phyloP scores from a whole-genome alignment of 73 alveolate genomes.

The Paramecium sexaurelia region DNA sequence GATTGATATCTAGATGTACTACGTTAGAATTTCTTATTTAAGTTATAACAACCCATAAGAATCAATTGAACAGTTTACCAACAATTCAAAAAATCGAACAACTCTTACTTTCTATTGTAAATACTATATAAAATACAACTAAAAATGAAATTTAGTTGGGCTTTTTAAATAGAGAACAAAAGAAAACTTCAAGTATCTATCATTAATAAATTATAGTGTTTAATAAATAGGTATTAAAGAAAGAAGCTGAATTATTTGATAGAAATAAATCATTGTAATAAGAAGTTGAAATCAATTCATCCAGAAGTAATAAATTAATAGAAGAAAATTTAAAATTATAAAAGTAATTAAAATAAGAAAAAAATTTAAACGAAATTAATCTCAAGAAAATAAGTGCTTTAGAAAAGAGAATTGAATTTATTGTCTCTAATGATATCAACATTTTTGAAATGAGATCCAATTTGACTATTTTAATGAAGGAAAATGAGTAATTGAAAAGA shows the following conservation, averaged over 20 bases:
- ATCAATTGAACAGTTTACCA: not conserved
- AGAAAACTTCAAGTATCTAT: not conserved
- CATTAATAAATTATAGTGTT: not conserved
- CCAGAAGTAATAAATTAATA: constrained; percentile 4
- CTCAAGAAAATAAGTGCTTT: constrained; percentile 58
- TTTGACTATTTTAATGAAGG: constrained; percentile 46
- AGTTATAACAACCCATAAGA: not conserved
- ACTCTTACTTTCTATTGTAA: not conserved
- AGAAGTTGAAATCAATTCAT: constrained; percentile 45
- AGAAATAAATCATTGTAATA: constrained; percentile 39
- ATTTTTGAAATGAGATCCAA: constrained; percentile 51
- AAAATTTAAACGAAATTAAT: constrained; percentile 32
- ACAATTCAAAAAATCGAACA: constrained; percentile 43
- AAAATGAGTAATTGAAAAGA: constrained; percentile 61
- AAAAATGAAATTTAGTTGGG: constrained; percentile 64
- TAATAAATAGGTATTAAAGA: not conserved
- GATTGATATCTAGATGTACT: constrained; percentile 30
- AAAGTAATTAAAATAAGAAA: constrained; percentile 46
- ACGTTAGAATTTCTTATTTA: constrained; percentile 13
- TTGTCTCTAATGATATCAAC: constrained; percentile 59
- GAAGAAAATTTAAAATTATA: constrained; percentile 58
- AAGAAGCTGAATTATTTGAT: constrained; percentile 33
- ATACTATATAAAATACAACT: constrained; percentile 25
- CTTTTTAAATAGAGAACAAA: constrained; percentile 43
- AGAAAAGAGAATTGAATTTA: constrained; percentile 63